phyloP scores from a whole-genome alignment of 345 rosid species.

The Stellera chamaejasme region DNA sequence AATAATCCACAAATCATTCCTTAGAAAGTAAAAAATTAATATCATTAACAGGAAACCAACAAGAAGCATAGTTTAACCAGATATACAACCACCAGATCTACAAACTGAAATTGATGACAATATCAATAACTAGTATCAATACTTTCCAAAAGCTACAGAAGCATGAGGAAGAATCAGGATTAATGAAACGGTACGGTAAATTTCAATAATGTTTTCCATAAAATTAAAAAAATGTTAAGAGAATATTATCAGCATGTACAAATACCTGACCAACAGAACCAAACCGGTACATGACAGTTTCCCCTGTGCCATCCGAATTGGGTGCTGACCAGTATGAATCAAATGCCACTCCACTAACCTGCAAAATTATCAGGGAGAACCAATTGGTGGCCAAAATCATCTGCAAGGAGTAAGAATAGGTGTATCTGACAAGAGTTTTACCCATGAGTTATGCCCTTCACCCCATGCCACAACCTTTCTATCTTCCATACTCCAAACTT shows the following conservation, averaged over 20 bases:
- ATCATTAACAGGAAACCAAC: no score
- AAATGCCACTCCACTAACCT: conserved; percentile 99
- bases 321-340: conserved; percentile 95
- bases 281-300: conserved; percentile 85
- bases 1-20: no score
- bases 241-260: neutral
- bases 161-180: no score
- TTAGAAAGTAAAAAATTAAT: no score
- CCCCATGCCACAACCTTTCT: conserved; percentile 99
- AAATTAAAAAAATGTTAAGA: neutral
- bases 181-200: no score
- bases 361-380: conserved; percentile 27
- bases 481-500: conserved; percentile 99
- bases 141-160: no score
- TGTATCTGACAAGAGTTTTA: conserved; percentile 26
- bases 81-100: no score
- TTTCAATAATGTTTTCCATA: neutral
- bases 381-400: conserved; percentile 13
- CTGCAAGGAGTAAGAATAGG: conserved; percentile 3
- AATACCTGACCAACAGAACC: conserved; percentile 99
- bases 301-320: conserved; percentile 75
- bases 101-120: no score
- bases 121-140: no score
- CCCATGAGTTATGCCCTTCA: conserved; percentile 99
- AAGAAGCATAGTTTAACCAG: no score